Evolutionary conservation across 192 early-diverging fungal species (phyloP), one percentile per base, ranked within the genome.

Genomic region (Spizellomyces punctatus): DNA sequence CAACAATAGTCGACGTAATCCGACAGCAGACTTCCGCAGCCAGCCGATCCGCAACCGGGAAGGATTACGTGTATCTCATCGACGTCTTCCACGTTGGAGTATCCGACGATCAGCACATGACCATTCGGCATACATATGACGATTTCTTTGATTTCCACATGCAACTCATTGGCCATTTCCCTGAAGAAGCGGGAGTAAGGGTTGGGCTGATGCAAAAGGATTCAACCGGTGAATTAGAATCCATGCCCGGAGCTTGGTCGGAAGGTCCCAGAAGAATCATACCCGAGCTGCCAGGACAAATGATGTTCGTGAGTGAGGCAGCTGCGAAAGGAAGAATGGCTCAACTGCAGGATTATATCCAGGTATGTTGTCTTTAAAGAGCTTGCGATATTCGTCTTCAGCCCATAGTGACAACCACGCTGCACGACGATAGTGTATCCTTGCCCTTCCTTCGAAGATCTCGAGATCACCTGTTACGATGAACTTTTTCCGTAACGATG

Each of bases 81-180:
- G 49, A 77, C 8, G 79, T 83, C 5, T 66, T 63, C 46, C 72
- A 81, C 58, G 36, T 58, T 43, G 65, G 45, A 41, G 64, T n/a
- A 8, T 44, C 68, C 17, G 59, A 21, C 22, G 46, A 63, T 46
- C 57, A 66, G n/a, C 46, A 17, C 9, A 45, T 64, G 45, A 54
- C 67, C 43, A 77, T 80, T 55, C 71, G 71, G 44, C 79, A 81
- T 55, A 81, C 76, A 7, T 82, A 79, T 66, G 81, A 80, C 16
- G 84, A 87, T 46, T 86, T 86, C 67, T 86, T 87, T 69, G 84
- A 86, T 48, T 72, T 86, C 17, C 85, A 87, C 68, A 65, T 86
- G 72, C 74, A 83, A 58, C 73, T 87, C 21, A 46, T 87, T 22
- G 84, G 84, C 22, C 80, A 87, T 49, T 87, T 87, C 67, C 85